Base-by-base conservation (phyloP, 2,329 filamentous ascomycete species). In the Cercospora brassicicola region DNA sequence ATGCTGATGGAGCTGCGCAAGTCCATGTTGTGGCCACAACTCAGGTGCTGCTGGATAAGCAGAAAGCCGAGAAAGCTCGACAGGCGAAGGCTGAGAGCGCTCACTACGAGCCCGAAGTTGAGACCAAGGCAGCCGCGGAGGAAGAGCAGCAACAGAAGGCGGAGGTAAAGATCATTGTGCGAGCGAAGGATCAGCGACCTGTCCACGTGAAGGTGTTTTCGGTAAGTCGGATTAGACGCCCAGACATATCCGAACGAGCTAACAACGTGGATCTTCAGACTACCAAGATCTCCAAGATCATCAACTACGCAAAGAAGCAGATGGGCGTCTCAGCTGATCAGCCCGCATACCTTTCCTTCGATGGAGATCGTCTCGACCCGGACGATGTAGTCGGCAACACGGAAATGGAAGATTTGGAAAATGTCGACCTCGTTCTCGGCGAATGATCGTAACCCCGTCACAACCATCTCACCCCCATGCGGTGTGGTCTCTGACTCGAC, bases 21-120 rank as follows among this genome's bases (percentile, higher is more conserved):
- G 85, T 96, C n/a, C 86, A 90, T 72, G 84, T 96, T 70, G 89
- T 94, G 78, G 91, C 90, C 6, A 92, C 91, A 86, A 94, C 91
- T 0, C 83, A 88, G 7, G 87, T 90, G 10, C 79, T 86, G 1
- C 90, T 88, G 55, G 79, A 79, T 66, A 82, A 85, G 74, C 81
- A 85, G 71, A 80, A 80, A 62, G 80, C 82, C 33, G 82, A 84
- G 68, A 86, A 87, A 72, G n/a, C n/a, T n/a, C 61, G 62, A 10
- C 65, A 76, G 66, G 70, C 69, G 45, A 60, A 53, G 60, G 33
- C 56, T 31, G 61, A 30, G 36, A 59, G 48, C 55, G 45, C 61
- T 30, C 18, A 53, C 48, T 39, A 61, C 48, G 31, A 65, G 36
- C 63, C 62, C 20, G 59, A 53, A 20, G 66, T 65, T 1, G 59